Evolutionary conservation across 2,329 filamentous ascomycete genomes (phyloP).

Genomic region (Colletotrichum sp.): DNA sequence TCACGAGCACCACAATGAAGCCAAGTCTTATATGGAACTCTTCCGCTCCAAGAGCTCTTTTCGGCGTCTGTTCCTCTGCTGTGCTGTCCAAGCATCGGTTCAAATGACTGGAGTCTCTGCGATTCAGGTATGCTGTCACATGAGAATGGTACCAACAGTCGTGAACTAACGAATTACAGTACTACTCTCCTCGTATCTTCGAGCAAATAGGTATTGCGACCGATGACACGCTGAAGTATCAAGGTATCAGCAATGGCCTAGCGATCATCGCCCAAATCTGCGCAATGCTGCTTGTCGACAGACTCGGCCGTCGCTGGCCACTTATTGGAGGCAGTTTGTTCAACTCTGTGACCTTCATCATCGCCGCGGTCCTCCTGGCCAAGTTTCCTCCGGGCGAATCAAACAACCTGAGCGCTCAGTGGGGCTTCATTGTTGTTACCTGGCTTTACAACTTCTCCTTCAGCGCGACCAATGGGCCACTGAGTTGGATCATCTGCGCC

Average conservation of each 20-base stretch:
- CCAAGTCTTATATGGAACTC: constrained; percentile 72
- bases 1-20: constrained; percentile 70
- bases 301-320: constrained; percentile 72
- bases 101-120: constrained; percentile 77
- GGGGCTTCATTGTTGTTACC: constrained; percentile 76
- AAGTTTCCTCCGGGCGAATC: constrained; percentile 63
- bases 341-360: constrained; percentile 75
- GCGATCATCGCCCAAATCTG: constrained; percentile 71
- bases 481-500: constrained; percentile 65
- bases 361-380: constrained; percentile 59
- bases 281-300: constrained; percentile 74
- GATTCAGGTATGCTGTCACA: constrained; percentile 67
- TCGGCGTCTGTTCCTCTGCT: constrained; percentile 73
- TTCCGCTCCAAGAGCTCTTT: constrained; percentile 67
- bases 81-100: constrained; percentile 70
- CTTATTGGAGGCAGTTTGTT: constrained; percentile 74
- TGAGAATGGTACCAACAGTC: background rate
- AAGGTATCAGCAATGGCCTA: constrained; percentile 75
- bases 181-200: constrained; percentile 73
- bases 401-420: constrained; percentile 39
- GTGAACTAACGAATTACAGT: constrained; percentile 33
- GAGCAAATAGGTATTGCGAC: constrained; percentile 70
- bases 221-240: constrained; percentile 72
- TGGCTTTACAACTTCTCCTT: constrained; percentile 85
- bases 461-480: constrained; percentile 67